Evolutionary conservation across 768 basidiomycete genomes (phyloP).

Genomic region (Agrocybe praecox): DNA sequence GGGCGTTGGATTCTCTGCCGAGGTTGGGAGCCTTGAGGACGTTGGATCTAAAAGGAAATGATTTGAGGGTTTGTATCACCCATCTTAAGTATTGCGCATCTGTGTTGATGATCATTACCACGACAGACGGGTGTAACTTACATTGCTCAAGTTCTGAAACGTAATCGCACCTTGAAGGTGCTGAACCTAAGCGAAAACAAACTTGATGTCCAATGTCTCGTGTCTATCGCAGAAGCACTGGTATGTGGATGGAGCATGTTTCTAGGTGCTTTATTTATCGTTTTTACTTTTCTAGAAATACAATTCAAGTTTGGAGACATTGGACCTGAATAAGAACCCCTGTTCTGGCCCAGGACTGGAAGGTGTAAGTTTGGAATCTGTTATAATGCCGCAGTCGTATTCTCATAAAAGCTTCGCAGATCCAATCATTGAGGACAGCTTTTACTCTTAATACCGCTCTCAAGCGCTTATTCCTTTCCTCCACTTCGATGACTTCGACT

Average conservation of each 20-base stretch:
- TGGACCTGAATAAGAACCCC: conserved; percentile 92
- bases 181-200: conserved; percentile 95
- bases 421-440: conserved; percentile 87
- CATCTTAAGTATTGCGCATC: neutral
- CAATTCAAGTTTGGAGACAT: conserved; percentile 89
- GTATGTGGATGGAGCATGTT: conserved; percentile 44
- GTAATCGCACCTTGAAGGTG: conserved; percentile 93
- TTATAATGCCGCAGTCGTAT: neutral
- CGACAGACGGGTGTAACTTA: conserved; percentile 78
- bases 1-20: conserved; percentile 87
- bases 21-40: conserved; percentile 85
- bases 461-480: conserved; percentile 90
- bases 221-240: conserved; percentile 84
- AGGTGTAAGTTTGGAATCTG: conserved; percentile 60
- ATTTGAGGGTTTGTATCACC: conserved; percentile 70
- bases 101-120: conserved; percentile 20
- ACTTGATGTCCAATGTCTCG: conserved; percentile 80
- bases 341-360: conserved; percentile 89
- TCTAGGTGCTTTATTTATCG: neutral
- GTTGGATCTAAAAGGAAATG: conserved; percentile 90
- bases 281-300: conserved; percentile 71
- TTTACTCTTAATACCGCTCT: conserved; percentile 92
- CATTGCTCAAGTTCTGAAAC: conserved; percentile 93
- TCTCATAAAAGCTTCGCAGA: conserved; percentile 38
- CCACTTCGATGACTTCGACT: conserved; percentile 74